Evolutionary conservation across 306 rosid species (phyloP).

Genomic region (Dryas alaskensis): DNA sequence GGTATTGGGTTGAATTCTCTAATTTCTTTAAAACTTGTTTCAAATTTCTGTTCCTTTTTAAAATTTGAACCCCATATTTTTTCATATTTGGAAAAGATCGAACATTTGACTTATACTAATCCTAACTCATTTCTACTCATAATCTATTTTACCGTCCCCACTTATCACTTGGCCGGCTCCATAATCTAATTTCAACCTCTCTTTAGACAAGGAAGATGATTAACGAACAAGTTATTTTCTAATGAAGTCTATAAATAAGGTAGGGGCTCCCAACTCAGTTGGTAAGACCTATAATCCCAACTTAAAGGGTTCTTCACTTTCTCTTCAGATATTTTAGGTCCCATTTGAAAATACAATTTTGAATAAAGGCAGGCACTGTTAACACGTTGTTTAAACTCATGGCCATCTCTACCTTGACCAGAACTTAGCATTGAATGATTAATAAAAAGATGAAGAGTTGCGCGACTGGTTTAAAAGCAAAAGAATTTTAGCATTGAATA

Average conservation of each 20-base stretch:
- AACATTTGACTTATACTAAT: too few species aligned
- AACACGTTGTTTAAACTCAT: not conserved
- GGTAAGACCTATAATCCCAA: not conserved
- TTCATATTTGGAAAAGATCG: too few species aligned
- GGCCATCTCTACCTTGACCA: not conserved
- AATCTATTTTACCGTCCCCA: too few species aligned
- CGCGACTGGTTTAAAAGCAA: not conserved
- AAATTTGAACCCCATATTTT: too few species aligned
- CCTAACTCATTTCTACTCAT: too few species aligned
- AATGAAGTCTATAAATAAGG: not conserved
- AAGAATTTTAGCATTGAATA: conserved; percentile 4
- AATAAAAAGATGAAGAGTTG: not conserved
- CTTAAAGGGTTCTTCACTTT: not conserved
- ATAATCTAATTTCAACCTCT: too few species aligned
- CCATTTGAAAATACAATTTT: not conserved
- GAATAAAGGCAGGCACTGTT: not conserved
- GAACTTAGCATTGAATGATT: not conserved
- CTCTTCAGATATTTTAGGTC: not conserved
- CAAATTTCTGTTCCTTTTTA: too few species aligned
- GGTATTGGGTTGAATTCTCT: too few species aligned
- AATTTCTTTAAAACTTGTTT: too few species aligned
- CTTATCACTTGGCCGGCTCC: too few species aligned
- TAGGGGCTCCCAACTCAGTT: not conserved
- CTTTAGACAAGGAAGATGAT: too few species aligned
- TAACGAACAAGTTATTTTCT: not conserved